phyloP scores from a whole-genome alignment of 2,329 filamentous ascomycete genomes.

The Pyricularia grisea region DNA sequence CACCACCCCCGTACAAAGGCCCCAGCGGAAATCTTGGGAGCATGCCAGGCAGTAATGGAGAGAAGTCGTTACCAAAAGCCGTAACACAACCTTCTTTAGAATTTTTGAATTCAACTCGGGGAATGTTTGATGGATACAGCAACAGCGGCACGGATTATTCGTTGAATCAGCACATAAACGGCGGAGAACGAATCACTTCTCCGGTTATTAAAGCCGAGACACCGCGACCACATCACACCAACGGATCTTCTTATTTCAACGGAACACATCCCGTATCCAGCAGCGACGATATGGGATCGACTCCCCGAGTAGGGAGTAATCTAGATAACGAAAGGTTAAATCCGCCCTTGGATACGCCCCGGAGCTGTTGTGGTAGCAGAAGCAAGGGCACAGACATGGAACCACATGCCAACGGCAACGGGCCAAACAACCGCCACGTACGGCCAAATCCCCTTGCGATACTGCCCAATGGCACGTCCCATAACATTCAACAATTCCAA shows the following conservation, averaged over 20 bases:
- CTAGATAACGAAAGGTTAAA: not conserved
- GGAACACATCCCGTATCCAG: not conserved
- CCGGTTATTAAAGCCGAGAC: not conserved
- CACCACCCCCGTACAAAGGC: slow-evolving; percentile 16
- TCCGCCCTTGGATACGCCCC: not conserved
- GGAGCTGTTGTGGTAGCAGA: slow-evolving; percentile 4
- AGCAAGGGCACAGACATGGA: not conserved
- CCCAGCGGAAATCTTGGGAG: not conserved
- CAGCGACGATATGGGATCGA: not conserved
- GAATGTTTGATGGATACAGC: not conserved
- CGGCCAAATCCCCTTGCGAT: not conserved
- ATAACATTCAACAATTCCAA: not conserved
- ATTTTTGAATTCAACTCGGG: not conserved
- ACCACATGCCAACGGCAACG: not conserved
- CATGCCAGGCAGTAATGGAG: not conserved
- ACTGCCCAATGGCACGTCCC: not conserved
- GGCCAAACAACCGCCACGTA: not conserved
- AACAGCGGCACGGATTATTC: not conserved
- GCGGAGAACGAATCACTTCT: not conserved
- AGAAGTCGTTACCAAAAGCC: not conserved
- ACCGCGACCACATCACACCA: not conserved
- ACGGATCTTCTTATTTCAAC: not conserved
- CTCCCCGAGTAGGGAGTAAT: not conserved
- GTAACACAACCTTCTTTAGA: not conserved
- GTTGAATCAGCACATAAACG: not conserved